Evolutionary conservation across 1,284 basidiomycete species (phyloP).

Genomic region (Puccinia novopanici): DNA sequence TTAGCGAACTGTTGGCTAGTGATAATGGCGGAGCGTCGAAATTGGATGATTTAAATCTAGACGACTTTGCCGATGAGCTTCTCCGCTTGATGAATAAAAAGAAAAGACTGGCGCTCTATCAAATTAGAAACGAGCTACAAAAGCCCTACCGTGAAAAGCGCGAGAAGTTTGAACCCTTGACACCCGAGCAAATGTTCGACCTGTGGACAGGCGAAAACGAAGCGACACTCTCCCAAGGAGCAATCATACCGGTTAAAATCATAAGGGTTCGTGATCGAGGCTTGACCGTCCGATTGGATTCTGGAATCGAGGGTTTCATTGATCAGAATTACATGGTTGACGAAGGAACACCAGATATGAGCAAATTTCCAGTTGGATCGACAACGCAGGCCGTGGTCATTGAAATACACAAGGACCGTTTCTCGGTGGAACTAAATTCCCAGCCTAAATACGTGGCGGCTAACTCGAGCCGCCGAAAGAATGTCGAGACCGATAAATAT

Average conservation of each 20-base stretch:
- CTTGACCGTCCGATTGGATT: constrained; percentile 76
- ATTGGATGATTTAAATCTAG: constrained; percentile 86
- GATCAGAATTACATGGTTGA: constrained; percentile 67
- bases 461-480: constrained; percentile 70
- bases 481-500: constrained; percentile 67
- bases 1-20: constrained; percentile 81
- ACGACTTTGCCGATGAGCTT: constrained; percentile 93
- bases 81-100: constrained; percentile 63
- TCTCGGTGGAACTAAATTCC: constrained; percentile 76
- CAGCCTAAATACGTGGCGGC: constrained; percentile 70
- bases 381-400: constrained; percentile 80
- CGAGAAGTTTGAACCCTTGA: constrained; percentile 69
- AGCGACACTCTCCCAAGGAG: constrained; percentile 74
- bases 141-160: constrained; percentile 80
- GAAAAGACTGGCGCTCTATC: constrained; percentile 82
- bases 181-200: constrained; percentile 79
- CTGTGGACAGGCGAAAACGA: constrained; percentile 93
- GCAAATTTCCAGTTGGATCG: constrained; percentile 67
- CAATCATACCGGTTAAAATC: constrained; percentile 81
- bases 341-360: constrained; percentile 67
- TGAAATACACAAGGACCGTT: constrained; percentile 68
- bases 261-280: constrained; percentile 64
- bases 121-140: constrained; percentile 86
- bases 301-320: constrained; percentile 67
- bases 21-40: constrained; percentile 69